Conservation (phyloP, 2,329 filamentous ascomycete species). For the Cercospora beticola region DNA sequence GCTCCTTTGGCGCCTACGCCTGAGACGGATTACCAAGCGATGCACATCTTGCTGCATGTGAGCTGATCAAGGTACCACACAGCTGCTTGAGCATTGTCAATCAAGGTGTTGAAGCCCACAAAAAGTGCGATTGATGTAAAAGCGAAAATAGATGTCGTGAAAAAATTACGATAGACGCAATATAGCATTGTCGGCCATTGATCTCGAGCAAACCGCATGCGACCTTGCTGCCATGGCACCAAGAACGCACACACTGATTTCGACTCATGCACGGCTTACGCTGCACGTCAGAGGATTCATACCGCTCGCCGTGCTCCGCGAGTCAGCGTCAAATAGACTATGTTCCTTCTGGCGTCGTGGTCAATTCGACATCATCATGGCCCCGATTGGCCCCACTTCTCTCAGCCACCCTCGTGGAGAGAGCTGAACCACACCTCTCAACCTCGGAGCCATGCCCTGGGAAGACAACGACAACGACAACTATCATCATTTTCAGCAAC, state of each 20-base stretch:
- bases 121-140: neutral
- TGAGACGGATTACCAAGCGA: neutral
- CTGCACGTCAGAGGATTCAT: neutral
- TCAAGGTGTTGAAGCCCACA: neutral
- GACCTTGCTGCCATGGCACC: neutral
- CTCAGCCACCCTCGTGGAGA: neutral
- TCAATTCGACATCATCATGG: slow-evolving; percentile 1
- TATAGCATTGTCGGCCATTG: neutral
- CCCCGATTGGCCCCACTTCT: neutral
- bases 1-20: too few relatives aligned
- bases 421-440: neutral
- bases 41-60: neutral
- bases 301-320: neutral
- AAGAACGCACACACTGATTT: neutral
- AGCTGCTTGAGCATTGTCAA: neutral
- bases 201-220: too few relatives aligned
- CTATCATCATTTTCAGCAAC: neutral
- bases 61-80: neutral
- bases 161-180: neutral
- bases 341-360: slow-evolving; percentile 2
- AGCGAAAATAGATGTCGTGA: neutral
- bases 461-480: neutral
- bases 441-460: slow-evolving; percentile 4
- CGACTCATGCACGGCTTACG: neutral
- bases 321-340: slow-evolving; percentile 6